Evolutionary conservation across 805 yeast genomes (phyloP).

Genomic region (Candida endomychidarum): DNA sequence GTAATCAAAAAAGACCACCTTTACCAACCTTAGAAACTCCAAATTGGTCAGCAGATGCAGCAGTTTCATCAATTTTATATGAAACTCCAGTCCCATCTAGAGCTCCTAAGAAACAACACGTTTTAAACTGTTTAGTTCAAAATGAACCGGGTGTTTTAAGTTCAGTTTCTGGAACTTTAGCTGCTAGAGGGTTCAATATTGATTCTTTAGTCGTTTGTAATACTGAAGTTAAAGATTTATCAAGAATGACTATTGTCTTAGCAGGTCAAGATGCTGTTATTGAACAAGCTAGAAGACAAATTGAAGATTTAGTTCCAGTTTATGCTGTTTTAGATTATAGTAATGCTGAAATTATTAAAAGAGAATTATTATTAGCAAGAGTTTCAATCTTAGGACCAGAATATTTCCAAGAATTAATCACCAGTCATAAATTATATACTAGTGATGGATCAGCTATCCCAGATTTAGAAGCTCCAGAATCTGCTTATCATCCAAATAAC

Average conservation of each 20-base stretch:
- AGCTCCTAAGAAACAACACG: constrained; percentile 77
- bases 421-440: constrained; percentile 65
- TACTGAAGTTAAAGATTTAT: constrained; percentile 92
- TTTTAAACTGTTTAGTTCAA: constrained; percentile 94
- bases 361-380: constrained; percentile 90
- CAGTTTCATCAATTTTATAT: constrained; percentile 91
- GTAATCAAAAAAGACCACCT: constrained; percentile 83
- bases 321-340: constrained; percentile 97
- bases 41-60: constrained; percentile 93
- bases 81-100: constrained; percentile 75
- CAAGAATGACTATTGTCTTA: constrained; percentile 94
- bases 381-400: constrained; percentile 96
- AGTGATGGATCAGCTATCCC: constrained; percentile 42
- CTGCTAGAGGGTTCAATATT: constrained; percentile 97
- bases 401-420: constrained; percentile 90
- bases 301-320: constrained; percentile 96
- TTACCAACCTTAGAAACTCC: constrained; percentile 93
- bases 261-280: constrained; percentile 94
- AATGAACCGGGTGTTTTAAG: constrained; percentile 98
- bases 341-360: constrained; percentile 80
- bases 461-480: constrained; percentile 43
- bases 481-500: constrained; percentile 81
- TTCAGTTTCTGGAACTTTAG: constrained; percentile 89
- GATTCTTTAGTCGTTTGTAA: constrained; percentile 95
- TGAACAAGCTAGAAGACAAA: constrained; percentile 97